Conservation (phyloP, 2,329 filamentous ascomycete species). For the Nemania sp. region DNA sequence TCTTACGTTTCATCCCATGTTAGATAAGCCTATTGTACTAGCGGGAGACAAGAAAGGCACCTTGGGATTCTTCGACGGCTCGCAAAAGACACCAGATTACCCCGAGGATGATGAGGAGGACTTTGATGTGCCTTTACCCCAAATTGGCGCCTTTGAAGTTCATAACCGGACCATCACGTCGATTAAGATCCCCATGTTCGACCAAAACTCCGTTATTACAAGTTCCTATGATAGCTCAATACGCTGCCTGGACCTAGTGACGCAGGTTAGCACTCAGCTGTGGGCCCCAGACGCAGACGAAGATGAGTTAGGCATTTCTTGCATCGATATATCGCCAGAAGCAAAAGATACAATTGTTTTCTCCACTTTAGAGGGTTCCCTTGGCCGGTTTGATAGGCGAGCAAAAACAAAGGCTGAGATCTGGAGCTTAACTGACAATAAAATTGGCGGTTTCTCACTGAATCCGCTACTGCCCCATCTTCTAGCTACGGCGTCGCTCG, state of each 20-base stretch:
- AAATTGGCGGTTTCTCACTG: constrained; percentile 93
- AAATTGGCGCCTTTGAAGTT: constrained; percentile 90
- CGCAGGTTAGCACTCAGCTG: constrained; percentile 81
- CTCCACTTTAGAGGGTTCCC: constrained; percentile 83
- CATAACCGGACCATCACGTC: constrained; percentile 90
- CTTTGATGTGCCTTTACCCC: constrained; percentile 73
- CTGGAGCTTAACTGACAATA: constrained; percentile 87
- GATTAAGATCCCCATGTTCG: constrained; percentile 80
- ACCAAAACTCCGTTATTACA: constrained; percentile 81
- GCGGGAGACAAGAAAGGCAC: constrained; percentile 95
- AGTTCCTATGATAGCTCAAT: constrained; percentile 95
- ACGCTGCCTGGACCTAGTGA: constrained; percentile 84
- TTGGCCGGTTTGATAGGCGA: constrained; percentile 85
- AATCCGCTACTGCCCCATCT: constrained; percentile 85
- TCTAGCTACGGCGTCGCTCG: constrained; percentile 88
- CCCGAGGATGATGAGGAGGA: constrained; percentile 76
- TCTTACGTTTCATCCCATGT: constrained; percentile 87
- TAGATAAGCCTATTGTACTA: constrained; percentile 88
- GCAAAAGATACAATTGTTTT: constrained; percentile 84
- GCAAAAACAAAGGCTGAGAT: constrained; percentile 69
- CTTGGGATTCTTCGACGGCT: constrained; percentile 90
- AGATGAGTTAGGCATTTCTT: constrained; percentile 83
- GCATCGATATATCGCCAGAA: constrained; percentile 79
- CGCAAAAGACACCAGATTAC: constrained; percentile 69
- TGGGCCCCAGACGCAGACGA: constrained; percentile 78